phyloP scores from a whole-genome alignment of 495 filamentous ascomycete species.

The Penicillium taxi region DNA sequence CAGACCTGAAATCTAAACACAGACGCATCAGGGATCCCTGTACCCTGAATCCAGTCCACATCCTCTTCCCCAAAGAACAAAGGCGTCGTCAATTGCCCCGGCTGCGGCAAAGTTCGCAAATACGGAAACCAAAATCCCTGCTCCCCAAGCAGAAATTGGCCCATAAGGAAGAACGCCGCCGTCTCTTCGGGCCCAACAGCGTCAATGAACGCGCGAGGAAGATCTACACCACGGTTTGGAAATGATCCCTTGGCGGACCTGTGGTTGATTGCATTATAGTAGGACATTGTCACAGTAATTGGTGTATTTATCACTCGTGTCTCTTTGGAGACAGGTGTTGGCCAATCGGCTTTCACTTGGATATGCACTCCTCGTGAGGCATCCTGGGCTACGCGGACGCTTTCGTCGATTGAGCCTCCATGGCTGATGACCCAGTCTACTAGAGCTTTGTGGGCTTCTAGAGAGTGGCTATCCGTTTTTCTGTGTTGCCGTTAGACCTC shows the following conservation, averaged over 20 bases:
- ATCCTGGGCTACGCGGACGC: constrained; percentile 34
- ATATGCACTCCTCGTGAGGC: constrained; percentile 40
- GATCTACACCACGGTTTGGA: constrained; percentile 25
- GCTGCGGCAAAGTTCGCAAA: constrained; percentile 47
- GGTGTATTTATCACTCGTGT: constrained; percentile 40
- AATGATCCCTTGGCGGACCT: constrained; percentile 16
- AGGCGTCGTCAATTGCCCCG: constrained; percentile 47
- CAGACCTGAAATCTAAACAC: constrained; percentile 36
- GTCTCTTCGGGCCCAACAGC: constrained; percentile 31
- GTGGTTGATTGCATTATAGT: constrained; percentile 42
- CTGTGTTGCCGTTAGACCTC: constrained; percentile 10
- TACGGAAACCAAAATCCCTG: constrained; percentile 58
- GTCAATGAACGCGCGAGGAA: constrained; percentile 31
- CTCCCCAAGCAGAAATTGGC: constrained; percentile 42
- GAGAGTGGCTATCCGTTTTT: constrained; percentile 8
- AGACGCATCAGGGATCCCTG: constrained; percentile 47
- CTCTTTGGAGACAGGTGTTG: constrained; percentile 18
- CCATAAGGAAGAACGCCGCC: constrained; percentile 48
- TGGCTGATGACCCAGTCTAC: constrained; percentile 36
- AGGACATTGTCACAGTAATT: constrained; percentile 41
- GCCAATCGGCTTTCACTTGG: constrained; percentile 29
- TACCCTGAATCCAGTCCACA: constrained; percentile 50
- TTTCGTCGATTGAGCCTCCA: constrained; percentile 36
- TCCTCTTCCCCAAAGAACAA: constrained; percentile 52
- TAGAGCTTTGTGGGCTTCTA: constrained; percentile 26